A percentile compares a stretch with the other conserved stretches of the same genome.
Evolutionary conservation across 2,329 filamentous ascomycete species (phyloP).

Genomic region (Trichoderma brevicompactum): DNA sequence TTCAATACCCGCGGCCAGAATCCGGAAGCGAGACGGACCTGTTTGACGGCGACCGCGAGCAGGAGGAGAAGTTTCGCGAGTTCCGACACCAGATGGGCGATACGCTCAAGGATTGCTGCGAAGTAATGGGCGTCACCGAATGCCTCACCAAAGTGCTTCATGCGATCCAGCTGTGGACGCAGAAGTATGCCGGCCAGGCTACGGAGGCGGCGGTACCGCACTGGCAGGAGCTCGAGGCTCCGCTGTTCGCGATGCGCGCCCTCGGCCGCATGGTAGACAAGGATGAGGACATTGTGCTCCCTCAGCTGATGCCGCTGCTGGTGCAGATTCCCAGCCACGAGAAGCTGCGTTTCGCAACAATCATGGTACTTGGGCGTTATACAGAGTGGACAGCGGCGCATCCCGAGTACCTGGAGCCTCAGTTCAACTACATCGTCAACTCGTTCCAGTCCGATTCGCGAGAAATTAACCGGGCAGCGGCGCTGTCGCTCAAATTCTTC

Average conservation of each 20-base stretch:
- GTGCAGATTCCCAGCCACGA: slow-evolving; percentile 95
- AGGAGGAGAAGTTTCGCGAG: slow-evolving; percentile 95
- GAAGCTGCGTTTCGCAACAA: slow-evolving; percentile 97
- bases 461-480: slow-evolving; percentile 89
- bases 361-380: slow-evolving; percentile 95
- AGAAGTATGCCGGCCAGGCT: slow-evolving; percentile 76
- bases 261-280: slow-evolving; percentile 96
- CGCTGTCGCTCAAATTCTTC: slow-evolving; percentile 94
- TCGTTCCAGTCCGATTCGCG: slow-evolving; percentile 88
- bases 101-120: slow-evolving; percentile 94
- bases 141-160: slow-evolving; percentile 88
- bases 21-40: slow-evolving; percentile 76
- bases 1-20: slow-evolving; percentile 83
- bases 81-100: slow-evolving; percentile 98
- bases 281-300: slow-evolving; percentile 84
- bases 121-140: slow-evolving; percentile 91
- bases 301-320: slow-evolving; percentile 89
- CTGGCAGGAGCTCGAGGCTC: slow-evolving; percentile 96
- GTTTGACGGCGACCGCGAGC: slow-evolving; percentile 93
- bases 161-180: slow-evolving; percentile 86
- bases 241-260: slow-evolving; percentile 91
- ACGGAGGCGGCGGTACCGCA: slow-evolving; percentile 78
- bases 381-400: slow-evolving; percentile 98
- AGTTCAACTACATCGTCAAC: slow-evolving; percentile 93
- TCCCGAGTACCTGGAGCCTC: slow-evolving; percentile 86